Evolutionary conservation across 768 basidiomycete species (phyloP).

Genomic region (Agaricus sinodeliciosus): DNA sequence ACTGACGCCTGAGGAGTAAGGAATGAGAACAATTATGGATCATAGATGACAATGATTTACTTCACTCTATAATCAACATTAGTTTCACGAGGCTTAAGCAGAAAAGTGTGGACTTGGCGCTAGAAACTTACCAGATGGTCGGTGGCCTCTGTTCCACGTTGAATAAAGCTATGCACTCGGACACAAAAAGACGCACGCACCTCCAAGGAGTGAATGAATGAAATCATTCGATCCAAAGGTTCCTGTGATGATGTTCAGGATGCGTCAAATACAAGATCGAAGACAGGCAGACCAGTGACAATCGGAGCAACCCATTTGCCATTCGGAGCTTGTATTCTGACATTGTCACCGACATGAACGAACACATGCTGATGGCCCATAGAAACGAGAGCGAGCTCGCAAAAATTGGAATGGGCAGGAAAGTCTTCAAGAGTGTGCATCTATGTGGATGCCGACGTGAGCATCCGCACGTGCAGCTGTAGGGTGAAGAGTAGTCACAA

Average conservation of each 20-base stretch:
- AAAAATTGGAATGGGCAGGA: slow-evolving; percentile 86
- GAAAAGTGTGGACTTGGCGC: not conserved
- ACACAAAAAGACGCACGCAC: slow-evolving; percentile 31
- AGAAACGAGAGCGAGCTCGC: slow-evolving; percentile 71
- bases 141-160: slow-evolving; percentile 40
- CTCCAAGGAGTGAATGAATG: slow-evolving; percentile 65
- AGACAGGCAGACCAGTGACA: slow-evolving; percentile 52
- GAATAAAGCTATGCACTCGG: not conserved
- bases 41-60: slow-evolving; percentile 13
- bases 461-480: not conserved
- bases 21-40: not conserved
- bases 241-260: slow-evolving; percentile 26
- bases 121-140: slow-evolving; percentile 47
- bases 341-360: slow-evolving; percentile 78
- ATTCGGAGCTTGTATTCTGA: slow-evolving; percentile 65
- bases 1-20: slow-evolving; percentile 64
- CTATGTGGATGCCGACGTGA: slow-evolving; percentile 24
- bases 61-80: slow-evolving; percentile 22
- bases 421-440: slow-evolving; percentile 84
- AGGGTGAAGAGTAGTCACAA: slow-evolving; percentile 31
- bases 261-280: not conserved
- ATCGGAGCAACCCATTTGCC: slow-evolving; percentile 75
- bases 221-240: slow-evolving; percentile 80
- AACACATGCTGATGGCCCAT: slow-evolving; percentile 78
- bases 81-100: not conserved